Evolutionary conservation across 208 protist genomes (phyloP).

Genomic region (Acanthamoeba triangularis): DNA sequence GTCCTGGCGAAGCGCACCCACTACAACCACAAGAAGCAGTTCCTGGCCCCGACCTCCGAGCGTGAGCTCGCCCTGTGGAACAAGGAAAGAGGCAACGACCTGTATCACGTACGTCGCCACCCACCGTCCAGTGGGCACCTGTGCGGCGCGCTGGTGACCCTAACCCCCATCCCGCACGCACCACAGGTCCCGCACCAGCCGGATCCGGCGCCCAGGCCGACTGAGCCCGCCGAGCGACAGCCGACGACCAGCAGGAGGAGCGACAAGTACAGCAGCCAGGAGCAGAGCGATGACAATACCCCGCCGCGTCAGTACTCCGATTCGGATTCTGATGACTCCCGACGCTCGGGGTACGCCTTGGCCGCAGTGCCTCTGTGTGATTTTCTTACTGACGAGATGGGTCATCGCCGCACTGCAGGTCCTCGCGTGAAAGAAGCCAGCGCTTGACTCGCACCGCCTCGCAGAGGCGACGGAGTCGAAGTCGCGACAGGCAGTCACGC

Average conservation of each 20-base stretch:
- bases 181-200: no score
- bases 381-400: background rate
- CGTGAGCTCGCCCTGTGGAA: slow-evolving; percentile 21
- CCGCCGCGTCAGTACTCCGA: background rate
- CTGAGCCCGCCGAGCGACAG: no score
- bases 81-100: slow-evolving; percentile 25
- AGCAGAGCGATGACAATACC: background rate
- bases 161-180: background rate
- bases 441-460: background rate
- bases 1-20: background rate
- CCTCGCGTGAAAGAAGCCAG: background rate
- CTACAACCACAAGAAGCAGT: slow-evolving; percentile 2
- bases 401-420: no score
- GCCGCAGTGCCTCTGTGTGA: background rate
- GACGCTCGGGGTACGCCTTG: background rate
- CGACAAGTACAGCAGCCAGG: no score
- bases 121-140: no score
- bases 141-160: no score
- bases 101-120: background rate
- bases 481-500: background rate
- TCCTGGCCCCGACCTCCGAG: background rate
- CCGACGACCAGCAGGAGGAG: no score
- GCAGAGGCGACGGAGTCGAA: background rate
- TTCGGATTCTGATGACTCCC: background rate
- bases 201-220: no score